Evolutionary conservation across 2,329 filamentous ascomycete species (phyloP).

Genomic region (Scorias spongiosa): DNA sequence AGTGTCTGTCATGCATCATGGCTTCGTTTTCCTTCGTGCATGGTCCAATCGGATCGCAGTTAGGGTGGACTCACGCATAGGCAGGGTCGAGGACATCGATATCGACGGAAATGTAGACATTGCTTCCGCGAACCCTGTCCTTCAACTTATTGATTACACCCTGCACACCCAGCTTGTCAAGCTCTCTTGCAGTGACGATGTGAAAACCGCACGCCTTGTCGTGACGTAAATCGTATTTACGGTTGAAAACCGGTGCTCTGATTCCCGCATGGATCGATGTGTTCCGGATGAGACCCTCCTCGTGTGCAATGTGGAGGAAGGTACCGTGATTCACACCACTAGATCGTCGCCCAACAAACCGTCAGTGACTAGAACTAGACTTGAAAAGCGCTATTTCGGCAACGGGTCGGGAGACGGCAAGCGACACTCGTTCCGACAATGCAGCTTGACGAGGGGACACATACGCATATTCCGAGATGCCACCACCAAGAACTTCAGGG

Average conservation of each 20-base stretch:
- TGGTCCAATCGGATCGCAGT: background rate
- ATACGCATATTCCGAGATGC: conserved; percentile 44
- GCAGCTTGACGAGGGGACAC: background rate
- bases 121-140: conserved; percentile 34
- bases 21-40: background rate
- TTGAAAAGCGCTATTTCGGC: too few species aligned
- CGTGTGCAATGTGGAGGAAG: conserved; percentile 46
- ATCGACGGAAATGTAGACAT: conserved; percentile 42
- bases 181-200: conserved; percentile 39
- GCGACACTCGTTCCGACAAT: too few species aligned
- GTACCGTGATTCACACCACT: conserved; percentile 46
- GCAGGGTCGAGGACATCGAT: conserved; percentile 43
- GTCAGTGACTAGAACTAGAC: background rate
- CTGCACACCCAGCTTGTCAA: conserved; percentile 33
- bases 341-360: background rate
- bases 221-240: conserved; percentile 38
- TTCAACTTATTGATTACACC: conserved; percentile 35
- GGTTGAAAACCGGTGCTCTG: conserved; percentile 36
- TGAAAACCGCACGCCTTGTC: conserved; percentile 45
- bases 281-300: conserved; percentile 44
- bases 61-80: conserved; percentile 20
- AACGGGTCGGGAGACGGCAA: too few species aligned
- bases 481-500: conserved; percentile 39
- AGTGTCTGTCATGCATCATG: background rate
- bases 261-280: conserved; percentile 48